These are phyloP conservation scores for Tolypocladium nubicola DNA, from an alignment of 2,329 filamentous ascomycete species.

Conservation along the genomic window DNA sequence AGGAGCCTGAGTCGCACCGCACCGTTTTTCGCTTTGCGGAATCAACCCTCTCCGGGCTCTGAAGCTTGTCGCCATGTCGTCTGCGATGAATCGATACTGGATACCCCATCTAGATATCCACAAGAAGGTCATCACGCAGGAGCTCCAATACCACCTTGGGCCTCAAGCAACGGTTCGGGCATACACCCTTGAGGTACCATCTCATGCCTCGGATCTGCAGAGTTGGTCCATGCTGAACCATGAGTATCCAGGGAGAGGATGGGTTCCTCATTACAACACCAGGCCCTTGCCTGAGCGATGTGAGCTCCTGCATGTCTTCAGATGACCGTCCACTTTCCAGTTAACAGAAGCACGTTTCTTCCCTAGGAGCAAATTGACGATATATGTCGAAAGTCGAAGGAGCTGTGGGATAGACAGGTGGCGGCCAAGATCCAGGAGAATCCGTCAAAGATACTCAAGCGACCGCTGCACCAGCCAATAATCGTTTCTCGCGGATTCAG, in stretches of 20 bases:
- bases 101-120: constrained; percentile 49
- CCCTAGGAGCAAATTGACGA: constrained; percentile 49
- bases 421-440: constrained; percentile 36
- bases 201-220: not conserved
- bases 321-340: not conserved
- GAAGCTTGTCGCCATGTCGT: constrained; percentile 11
- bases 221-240: not conserved
- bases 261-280: constrained; percentile 50
- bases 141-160: constrained; percentile 48
- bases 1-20: not conserved
- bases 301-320: constrained; percentile 22
- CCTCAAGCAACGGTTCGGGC: constrained; percentile 46
- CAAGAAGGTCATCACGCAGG: constrained; percentile 48
- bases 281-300: constrained; percentile 47
- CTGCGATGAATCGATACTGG: constrained; percentile 47
- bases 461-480: constrained; percentile 46
- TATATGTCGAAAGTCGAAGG: constrained; percentile 48
- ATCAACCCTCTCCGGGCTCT: not conserved
- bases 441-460: constrained; percentile 39
- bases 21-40: not conserved
- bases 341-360: constrained; percentile 7
- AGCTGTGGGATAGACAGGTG: constrained; percentile 45
- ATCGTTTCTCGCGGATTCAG: constrained; percentile 25
- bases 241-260: constrained; percentile 41
- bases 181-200: constrained; percentile 42